These are phyloP conservation scores for Epichloe hybrida DNA, from an alignment of 2,329 filamentous ascomycete species.

Conservation along the genomic window DNA sequence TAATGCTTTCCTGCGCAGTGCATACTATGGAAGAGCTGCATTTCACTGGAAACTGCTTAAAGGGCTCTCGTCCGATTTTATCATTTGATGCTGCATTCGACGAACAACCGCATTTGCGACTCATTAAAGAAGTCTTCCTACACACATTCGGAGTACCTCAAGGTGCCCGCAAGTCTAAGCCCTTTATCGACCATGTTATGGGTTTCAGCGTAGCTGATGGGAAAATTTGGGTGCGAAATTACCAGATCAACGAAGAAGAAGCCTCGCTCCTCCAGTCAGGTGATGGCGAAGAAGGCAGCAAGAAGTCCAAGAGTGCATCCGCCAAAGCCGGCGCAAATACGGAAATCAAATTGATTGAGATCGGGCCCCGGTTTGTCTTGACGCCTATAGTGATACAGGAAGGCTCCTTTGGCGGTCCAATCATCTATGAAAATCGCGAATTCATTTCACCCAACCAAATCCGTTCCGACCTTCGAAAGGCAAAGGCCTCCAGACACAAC, in stretches of 20 bases:
- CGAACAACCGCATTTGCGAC: conserved; percentile 59
- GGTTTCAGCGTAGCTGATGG: conserved; percentile 81
- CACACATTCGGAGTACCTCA: conserved; percentile 90
- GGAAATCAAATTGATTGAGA: conserved; percentile 76
- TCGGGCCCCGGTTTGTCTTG: conserved; percentile 83
- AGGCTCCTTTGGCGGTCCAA: conserved; percentile 85
- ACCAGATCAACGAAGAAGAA: conserved; percentile 81
- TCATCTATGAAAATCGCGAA: conserved; percentile 97
- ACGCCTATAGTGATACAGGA: conserved; percentile 94
- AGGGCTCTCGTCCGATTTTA: conserved; percentile 79
- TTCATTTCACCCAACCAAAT: conserved; percentile 96
- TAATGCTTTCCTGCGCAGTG: conserved; percentile 34
- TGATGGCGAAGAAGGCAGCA: conserved; percentile 27
- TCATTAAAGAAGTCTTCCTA: conserved; percentile 81
- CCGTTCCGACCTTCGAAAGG: conserved; percentile 62
- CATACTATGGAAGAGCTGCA: conserved; percentile 96
- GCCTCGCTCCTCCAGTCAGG: conserved; percentile 31
- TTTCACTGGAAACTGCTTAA: conserved; percentile 93
- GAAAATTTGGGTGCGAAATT: conserved; percentile 92
- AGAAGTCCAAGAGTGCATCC: conserved; percentile 23
- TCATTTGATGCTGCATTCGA: conserved; percentile 88
- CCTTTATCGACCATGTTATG: conserved; percentile 92
- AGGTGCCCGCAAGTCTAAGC: conserved; percentile 78
- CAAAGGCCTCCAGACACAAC: conserved; percentile 68
- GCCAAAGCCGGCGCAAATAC: conserved; percentile 42